phyloP scores from a whole-genome alignment of 2,329 filamentous ascomycete species.

The Fusarium nisikadoi region DNA sequence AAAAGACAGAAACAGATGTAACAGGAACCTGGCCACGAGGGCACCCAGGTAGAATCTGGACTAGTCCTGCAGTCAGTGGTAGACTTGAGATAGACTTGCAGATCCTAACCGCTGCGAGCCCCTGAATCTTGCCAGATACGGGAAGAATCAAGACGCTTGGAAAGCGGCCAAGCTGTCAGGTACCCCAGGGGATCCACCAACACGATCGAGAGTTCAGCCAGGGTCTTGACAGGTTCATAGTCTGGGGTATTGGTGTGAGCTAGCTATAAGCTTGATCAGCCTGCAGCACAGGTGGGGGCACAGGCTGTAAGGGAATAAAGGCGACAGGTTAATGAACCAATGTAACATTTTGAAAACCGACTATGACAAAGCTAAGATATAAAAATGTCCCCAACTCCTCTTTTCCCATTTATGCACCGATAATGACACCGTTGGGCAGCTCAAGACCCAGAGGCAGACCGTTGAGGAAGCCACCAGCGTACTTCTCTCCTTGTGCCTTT shows the following conservation, averaged over 20 bases:
- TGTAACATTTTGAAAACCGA: not conserved
- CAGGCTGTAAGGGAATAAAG: rapidly evolving
- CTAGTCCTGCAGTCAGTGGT: not conserved
- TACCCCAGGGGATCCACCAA: rapidly evolving
- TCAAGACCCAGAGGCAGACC: conserved; percentile 60
- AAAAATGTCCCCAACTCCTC: not conserved
- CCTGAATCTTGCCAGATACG: not conserved
- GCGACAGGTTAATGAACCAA: not conserved
- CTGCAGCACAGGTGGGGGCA: not conserved
- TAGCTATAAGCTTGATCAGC: not conserved
- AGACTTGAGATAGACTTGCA: not conserved
- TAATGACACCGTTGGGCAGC: conserved; percentile 59
- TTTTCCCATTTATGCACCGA: conserved; percentile 40
- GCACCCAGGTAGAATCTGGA: rapidly evolving
- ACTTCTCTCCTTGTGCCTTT: conserved; percentile 46
- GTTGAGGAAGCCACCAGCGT: conserved; percentile 51
- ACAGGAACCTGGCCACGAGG: not conserved
- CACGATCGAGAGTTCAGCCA: not conserved
- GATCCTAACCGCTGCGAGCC: not conserved
- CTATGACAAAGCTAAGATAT: not conserved
- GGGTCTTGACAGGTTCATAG: not conserved
- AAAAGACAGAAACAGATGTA: not conserved
- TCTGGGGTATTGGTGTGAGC: rapidly evolving
- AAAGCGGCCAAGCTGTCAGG: too few relatives aligned
- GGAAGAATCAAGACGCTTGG: too few relatives aligned